A percentile compares a stretch with the other conserved stretches of the same genome.
These are phyloP conservation scores for Cordyceps cateniannulata DNA, from an alignment of 2,329 filamentous ascomycete genomes.

Conservation along the genomic window DNA sequence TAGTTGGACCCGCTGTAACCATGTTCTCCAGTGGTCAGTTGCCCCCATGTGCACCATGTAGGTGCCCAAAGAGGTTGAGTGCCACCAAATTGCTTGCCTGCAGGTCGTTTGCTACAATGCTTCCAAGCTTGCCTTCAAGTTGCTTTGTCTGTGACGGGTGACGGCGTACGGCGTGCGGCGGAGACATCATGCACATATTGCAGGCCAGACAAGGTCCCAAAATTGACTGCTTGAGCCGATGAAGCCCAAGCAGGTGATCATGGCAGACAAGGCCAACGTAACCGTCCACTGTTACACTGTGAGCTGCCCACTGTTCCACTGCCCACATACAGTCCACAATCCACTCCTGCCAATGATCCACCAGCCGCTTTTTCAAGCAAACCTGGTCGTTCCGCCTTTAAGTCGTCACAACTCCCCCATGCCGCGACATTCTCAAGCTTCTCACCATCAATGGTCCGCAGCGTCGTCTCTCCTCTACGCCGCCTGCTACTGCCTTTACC, in stretches of 20 bases:
- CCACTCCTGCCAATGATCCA: background rate
- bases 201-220: background rate
- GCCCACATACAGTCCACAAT: background rate
- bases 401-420: slow-evolving; percentile 7
- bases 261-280: background rate
- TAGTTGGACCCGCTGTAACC: background rate
- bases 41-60: too few relatives aligned
- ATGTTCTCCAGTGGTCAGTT: background rate
- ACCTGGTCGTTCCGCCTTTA: background rate
- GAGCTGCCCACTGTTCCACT: background rate
- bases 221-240: background rate
- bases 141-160: too few relatives aligned
- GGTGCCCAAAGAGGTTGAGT: too few relatives aligned
- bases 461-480: slow-evolving; percentile 4
- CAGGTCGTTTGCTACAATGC: too few relatives aligned
- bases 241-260: background rate
- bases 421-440: background rate
- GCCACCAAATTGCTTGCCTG: too few relatives aligned
- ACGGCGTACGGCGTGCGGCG: too few relatives aligned
- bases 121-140: too few relatives aligned
- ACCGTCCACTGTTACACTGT: background rate
- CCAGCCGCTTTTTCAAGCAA: background rate
- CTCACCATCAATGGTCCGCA: slow-evolving; percentile 8
- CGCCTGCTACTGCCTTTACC: background rate
- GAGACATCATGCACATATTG: too few relatives aligned